Evolutionary conservation across 495 filamentous ascomycete species (phyloP).

Genomic region (Pyrenopolyporus hunteri): DNA sequence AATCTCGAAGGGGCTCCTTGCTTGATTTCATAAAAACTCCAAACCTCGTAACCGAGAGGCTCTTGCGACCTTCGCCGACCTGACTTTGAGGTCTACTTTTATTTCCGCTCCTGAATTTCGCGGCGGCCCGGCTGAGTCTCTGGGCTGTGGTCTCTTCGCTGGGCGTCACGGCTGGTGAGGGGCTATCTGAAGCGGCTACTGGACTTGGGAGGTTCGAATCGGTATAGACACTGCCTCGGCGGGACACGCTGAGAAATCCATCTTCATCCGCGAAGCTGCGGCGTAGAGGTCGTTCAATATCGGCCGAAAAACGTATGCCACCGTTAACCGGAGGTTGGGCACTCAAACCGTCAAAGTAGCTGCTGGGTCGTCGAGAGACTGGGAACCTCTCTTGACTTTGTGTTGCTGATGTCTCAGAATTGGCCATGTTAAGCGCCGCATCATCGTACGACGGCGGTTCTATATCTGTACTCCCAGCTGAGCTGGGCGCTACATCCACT

Average conservation of each 20-base stretch:
- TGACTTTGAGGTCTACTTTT: constrained; percentile 73
- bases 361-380: constrained; percentile 46
- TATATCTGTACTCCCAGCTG: constrained; percentile 57
- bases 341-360: constrained; percentile 48
- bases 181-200: constrained; percentile 44
- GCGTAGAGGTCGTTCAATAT: constrained; percentile 43
- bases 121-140: constrained; percentile 64
- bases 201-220: constrained; percentile 52
- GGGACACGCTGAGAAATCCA: constrained; percentile 45
- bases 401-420: constrained; percentile 24
- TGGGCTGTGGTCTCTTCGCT: constrained; percentile 58
- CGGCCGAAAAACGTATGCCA: constrained; percentile 51
- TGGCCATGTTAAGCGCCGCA: constrained; percentile 45
- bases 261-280: constrained; percentile 48
- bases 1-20: constrained; percentile 52
- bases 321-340: constrained; percentile 40
- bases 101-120: constrained; percentile 59
- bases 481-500: constrained; percentile 66
- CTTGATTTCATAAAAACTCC: constrained; percentile 59
- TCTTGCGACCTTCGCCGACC: constrained; percentile 69
- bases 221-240: constrained; percentile 55
- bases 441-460: constrained; percentile 63
- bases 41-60: constrained; percentile 69
- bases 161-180: constrained; percentile 50
- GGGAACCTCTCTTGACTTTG: constrained; percentile 33